phyloP scores from a whole-genome alignment of 2,329 filamentous ascomycete genomes.

The Pseudogymnoascus verrucosus region DNA sequence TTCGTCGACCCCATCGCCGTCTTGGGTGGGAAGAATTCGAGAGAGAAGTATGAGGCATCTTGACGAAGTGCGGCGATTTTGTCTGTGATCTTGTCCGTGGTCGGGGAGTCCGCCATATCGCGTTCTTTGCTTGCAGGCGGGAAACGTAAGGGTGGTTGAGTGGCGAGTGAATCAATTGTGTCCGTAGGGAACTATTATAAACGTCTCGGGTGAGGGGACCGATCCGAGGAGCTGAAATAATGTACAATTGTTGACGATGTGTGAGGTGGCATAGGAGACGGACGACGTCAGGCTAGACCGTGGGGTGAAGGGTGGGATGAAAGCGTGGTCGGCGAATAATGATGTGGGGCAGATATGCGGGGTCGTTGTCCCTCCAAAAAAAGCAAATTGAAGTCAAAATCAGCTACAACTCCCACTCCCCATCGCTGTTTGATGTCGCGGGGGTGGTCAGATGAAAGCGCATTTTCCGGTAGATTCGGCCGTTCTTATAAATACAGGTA shows the following conservation, averaged over 20 bases:
- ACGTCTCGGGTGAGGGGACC: neutral
- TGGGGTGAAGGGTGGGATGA: slow-evolving; percentile 2
- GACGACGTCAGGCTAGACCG: slow-evolving; percentile 6
- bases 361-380: slow-evolving; percentile 7
- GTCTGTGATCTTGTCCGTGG: slow-evolving; percentile 74
- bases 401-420: neutral
- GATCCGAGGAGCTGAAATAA: neutral
- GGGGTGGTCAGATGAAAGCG: neutral
- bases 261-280: slow-evolving; percentile 4
- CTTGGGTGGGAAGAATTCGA: slow-evolving; percentile 99
- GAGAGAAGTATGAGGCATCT: slow-evolving; percentile 79
- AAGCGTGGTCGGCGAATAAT: slow-evolving; percentile 6
- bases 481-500: neutral
- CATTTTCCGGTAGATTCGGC: neutral
- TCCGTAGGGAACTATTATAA: neutral
- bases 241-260: neutral
- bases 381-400: neutral
- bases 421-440: neutral
- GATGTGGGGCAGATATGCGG: slow-evolving; percentile 8
- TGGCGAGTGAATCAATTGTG: slow-evolving; percentile 4
- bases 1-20: slow-evolving; percentile 94
- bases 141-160: neutral
- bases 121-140: neutral
- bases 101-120: slow-evolving; percentile 8
- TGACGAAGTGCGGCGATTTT: slow-evolving; percentile 86